Evolutionary conservation across 306 rosid genomes (phyloP).

Genomic region (Gastrolobium villosum): DNA sequence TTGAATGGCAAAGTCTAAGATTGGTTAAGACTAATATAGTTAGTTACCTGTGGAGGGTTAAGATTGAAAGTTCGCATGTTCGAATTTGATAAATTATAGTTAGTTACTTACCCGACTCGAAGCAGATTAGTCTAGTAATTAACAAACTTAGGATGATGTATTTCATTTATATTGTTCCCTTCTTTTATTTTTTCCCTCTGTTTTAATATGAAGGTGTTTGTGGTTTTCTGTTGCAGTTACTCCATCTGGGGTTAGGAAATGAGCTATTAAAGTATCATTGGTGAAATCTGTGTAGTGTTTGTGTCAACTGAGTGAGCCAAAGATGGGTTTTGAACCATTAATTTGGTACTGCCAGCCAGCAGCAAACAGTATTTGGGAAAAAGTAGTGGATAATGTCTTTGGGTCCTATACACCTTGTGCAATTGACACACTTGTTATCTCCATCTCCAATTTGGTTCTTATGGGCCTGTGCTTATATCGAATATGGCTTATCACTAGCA

Average conservation of each 20-base stretch:
- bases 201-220: slow-evolving; percentile 25
- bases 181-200: neutral
- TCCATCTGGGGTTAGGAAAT: neutral
- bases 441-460: slow-evolving; percentile 77
- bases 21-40: neutral
- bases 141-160: neutral
- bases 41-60: neutral
- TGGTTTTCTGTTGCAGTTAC: slow-evolving; percentile 43
- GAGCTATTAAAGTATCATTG: slow-evolving; percentile 26
- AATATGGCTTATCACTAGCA: slow-evolving; percentile 61
- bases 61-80: too few species aligned
- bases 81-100: too few species aligned
- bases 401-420: slow-evolving; percentile 92
- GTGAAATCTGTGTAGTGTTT: slow-evolving; percentile 6
- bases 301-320: slow-evolving; percentile 35
- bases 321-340: slow-evolving; percentile 70
- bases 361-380: slow-evolving; percentile 67
- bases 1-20: neutral
- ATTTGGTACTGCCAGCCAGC: slow-evolving; percentile 84
- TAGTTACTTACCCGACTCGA: too few species aligned
- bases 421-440: slow-evolving; percentile 72
- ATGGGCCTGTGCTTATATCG: slow-evolving; percentile 69
- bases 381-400: slow-evolving; percentile 69
- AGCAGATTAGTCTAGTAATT: too few species aligned
- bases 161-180: neutral